These are phyloP conservation scores for Pseudotulostoma volvatum DNA, from an alignment of 495 filamentous ascomycete species.

Conservation along the genomic window DNA sequence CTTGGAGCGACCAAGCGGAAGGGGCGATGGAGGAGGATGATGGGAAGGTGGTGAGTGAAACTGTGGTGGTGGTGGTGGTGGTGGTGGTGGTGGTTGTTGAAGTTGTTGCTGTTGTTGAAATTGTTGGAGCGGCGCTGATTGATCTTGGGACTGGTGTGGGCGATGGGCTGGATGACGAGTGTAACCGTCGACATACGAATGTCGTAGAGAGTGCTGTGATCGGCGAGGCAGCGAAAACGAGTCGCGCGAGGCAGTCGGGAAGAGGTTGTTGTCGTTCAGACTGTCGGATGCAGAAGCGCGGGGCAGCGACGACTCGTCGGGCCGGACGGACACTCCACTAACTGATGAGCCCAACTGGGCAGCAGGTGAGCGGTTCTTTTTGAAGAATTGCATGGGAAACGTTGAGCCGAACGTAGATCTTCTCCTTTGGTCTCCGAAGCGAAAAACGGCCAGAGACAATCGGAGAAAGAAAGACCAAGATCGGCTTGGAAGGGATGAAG, in stretches of 20 bases:
- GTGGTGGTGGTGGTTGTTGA: constrained; percentile 1
- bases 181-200: background rate
- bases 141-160: constrained; percentile 1
- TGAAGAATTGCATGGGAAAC: too few relatives aligned
- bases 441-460: too few relatives aligned
- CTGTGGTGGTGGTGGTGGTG: constrained; percentile 1
- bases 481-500: too few relatives aligned
- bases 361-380: too few relatives aligned
- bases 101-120: constrained; percentile 3
- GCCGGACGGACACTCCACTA: too few relatives aligned
- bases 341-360: too few relatives aligned
- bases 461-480: too few relatives aligned
- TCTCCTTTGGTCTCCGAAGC: too few relatives aligned
- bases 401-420: too few relatives aligned
- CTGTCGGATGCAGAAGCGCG: too few relatives aligned
- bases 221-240: too few relatives aligned
- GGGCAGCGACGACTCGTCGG: too few relatives aligned
- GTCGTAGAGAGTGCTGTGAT: background rate
- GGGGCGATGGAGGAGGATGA: background rate
- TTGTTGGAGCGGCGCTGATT: constrained; percentile 8
- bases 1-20: background rate
- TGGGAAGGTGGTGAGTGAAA: background rate
- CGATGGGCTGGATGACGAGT: constrained; percentile 1
- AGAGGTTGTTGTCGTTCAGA: constrained; percentile 1
- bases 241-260: background rate